Evolutionary conservation across 805 yeast genomes (phyloP).

Genomic region (Nakazawaea ishiwadae): DNA sequence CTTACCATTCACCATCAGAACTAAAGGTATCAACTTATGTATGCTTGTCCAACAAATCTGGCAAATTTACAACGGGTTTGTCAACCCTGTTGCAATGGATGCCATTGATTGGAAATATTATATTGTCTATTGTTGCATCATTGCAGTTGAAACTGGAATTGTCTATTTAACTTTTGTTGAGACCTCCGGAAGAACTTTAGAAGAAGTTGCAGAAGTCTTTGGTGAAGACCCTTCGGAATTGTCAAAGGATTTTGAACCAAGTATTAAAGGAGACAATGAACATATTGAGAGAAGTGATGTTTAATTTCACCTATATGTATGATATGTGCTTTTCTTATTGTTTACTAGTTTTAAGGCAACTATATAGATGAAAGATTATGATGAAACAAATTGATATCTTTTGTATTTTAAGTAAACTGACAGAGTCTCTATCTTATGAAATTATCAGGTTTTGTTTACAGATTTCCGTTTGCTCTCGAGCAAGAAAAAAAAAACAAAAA

Average conservation of each 20-base stretch:
- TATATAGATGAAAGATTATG: too few species aligned
- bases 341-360: background rate
- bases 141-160: slow-evolving; percentile 23
- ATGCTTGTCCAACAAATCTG: slow-evolving; percentile 19
- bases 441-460: too few species aligned
- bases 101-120: slow-evolving; percentile 31
- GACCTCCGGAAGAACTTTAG: slow-evolving; percentile 32
- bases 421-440: too few species aligned
- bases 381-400: too few species aligned
- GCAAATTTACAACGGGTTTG: slow-evolving; percentile 28
- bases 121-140: slow-evolving; percentile 29
- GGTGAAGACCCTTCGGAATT: slow-evolving; percentile 11
- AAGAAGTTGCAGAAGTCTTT: slow-evolving; percentile 28
- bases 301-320: too few species aligned
- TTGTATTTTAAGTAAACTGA: too few species aligned
- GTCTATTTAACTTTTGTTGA: slow-evolving; percentile 31
- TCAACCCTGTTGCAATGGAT: slow-evolving; percentile 31
- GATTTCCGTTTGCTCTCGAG: too few species aligned
- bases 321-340: background rate
- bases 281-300: slow-evolving; percentile 5
- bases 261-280: slow-evolving; percentile 9
- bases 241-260: slow-evolving; percentile 11
- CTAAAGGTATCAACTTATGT: slow-evolving; percentile 21
- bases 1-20: slow-evolving; percentile 21
- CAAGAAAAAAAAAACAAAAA: too few species aligned